A percentile compares a stretch with the other conserved stretches of the same genome.
Conservation (phyloP, 306 rosid species). For the Cajanus cajan region DNA sequence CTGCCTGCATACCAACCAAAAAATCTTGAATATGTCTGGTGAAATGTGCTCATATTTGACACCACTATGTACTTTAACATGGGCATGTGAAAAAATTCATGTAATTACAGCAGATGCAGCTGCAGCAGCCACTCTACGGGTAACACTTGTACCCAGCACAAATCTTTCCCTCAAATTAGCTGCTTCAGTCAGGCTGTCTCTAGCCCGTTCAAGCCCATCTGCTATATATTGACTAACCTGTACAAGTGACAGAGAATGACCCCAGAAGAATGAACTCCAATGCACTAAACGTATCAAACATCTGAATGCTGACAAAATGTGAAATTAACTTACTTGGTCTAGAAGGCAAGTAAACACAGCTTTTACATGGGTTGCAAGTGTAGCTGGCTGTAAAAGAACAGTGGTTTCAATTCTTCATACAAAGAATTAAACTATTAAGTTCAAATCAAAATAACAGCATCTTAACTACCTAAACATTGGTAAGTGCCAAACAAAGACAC, state of each 20-base stretch:
- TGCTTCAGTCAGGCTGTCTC: conserved; percentile 92
- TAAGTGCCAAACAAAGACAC: background rate
- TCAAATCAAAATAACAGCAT: conserved; percentile 16
- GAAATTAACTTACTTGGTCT: conserved; percentile 81
- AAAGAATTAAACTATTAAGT: conserved; percentile 15
- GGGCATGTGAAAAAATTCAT: conserved; percentile 28
- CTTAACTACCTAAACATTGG: conserved; percentile 8
- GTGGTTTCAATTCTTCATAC: background rate
- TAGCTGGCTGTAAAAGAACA: conserved; percentile 70
- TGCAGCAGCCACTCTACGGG: conserved; percentile 98
- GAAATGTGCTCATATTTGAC: conserved; percentile 23
- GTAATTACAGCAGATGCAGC: conserved; percentile 92
- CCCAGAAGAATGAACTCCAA: conserved; percentile 19
- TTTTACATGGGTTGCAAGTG: conserved; percentile 80
- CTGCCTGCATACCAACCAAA: conserved; percentile 71
- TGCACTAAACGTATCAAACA: conserved; percentile 27
- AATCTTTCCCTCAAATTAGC: conserved; percentile 93
- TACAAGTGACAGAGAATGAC: background rate
- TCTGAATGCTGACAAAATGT: conserved; percentile 8
- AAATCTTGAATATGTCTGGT: conserved; percentile 26
- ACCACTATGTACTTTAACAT: conserved; percentile 18
- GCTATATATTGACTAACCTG: conserved; percentile 97
- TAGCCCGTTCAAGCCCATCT: conserved; percentile 96
- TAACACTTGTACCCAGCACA: conserved; percentile 72
- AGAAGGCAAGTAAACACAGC: conserved; percentile 89